These are phyloP conservation scores for Pichia gijzeniarum DNA, from an alignment of 805 yeast species.

Conservation along the genomic window DNA sequence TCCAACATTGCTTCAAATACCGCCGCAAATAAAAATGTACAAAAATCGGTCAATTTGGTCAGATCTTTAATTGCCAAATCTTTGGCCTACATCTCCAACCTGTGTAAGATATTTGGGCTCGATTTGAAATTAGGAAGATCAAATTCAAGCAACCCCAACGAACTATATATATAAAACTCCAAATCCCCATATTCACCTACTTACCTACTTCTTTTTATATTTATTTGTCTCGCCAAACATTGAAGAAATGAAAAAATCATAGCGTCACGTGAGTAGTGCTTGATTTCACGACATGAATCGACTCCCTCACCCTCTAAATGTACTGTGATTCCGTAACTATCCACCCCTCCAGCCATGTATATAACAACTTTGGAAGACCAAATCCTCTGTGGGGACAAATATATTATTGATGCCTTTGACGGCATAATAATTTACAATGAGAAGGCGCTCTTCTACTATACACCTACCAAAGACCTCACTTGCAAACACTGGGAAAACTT, in stretches of 20 bases:
- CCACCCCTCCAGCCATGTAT: too few species aligned
- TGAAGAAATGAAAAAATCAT: too few species aligned
- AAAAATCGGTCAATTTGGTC: slow-evolving; percentile 57
- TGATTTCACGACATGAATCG: too few species aligned
- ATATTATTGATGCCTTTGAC: neutral
- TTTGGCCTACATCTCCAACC: slow-evolving; percentile 40
- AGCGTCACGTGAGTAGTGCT: too few species aligned
- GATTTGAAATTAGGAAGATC: slow-evolving; percentile 33
- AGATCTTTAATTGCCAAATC: slow-evolving; percentile 53
- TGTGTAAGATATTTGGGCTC: slow-evolving; percentile 54
- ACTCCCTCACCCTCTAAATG: too few species aligned
- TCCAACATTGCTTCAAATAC: too few species aligned
- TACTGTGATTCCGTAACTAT: too few species aligned
- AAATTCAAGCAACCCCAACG: slow-evolving; percentile 23
- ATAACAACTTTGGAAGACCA: neutral
- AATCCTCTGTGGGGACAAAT: neutral
- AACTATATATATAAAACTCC: slow-evolving; percentile 22
- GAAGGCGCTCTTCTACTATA: neutral
- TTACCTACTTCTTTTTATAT: too few species aligned
- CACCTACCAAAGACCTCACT: neutral
- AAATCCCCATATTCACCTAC: too few species aligned
- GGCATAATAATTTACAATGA: slow-evolving; percentile 1
- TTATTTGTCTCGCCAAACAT: too few species aligned
- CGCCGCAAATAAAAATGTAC: slow-evolving; percentile 22
- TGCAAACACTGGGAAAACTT: too few species aligned